Conservation (phyloP, 164 flowering plant genomes). For the Nelumbo lutea region DNA sequence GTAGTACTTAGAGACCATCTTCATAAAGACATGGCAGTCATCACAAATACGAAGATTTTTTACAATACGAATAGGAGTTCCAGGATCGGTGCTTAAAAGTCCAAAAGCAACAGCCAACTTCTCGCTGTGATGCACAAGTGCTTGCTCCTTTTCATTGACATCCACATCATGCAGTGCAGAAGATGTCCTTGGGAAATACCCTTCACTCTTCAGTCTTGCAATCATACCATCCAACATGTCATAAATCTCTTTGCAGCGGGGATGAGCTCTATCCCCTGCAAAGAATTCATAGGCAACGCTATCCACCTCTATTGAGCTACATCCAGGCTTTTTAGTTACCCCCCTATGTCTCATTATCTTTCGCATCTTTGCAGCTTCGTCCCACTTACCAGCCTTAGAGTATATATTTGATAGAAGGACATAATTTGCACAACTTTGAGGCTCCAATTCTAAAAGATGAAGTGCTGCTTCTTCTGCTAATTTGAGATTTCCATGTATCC, state of each 20-base stretch:
- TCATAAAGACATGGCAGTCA: too few species aligned
- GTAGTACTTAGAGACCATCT: too few species aligned
- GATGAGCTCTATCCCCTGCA: slow-evolving; percentile 7
- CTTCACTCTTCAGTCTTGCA: too few species aligned
- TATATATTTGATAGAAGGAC: slow-evolving; percentile 15
- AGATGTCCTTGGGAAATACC: too few species aligned
- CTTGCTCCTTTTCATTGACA: too few species aligned
- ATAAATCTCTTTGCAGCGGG: background rate
- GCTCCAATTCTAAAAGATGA: background rate
- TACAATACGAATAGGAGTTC: too few species aligned
- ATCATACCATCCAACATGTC: slow-evolving; percentile 8
- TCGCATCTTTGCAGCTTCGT: slow-evolving; percentile 9
- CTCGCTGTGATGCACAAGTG: too few species aligned
- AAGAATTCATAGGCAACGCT: slow-evolving; percentile 19
- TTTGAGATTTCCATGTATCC: slow-evolving; percentile 10
- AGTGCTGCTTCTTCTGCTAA: slow-evolving; percentile 10
- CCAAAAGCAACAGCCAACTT: too few species aligned
- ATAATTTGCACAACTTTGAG: slow-evolving; percentile 13
- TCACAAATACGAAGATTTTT: too few species aligned
- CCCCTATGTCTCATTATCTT: slow-evolving; percentile 11
- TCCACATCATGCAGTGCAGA: too few species aligned
- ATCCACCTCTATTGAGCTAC: slow-evolving; percentile 18
- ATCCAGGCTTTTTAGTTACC: slow-evolving; percentile 14
- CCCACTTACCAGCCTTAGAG: slow-evolving; percentile 9
- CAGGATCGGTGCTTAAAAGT: too few species aligned